Evolutionary conservation across 2,329 filamentous ascomycete species (phyloP), one percentile per base, ranked within the genome.

Genomic region (Calonectria fujianensis): DNA sequence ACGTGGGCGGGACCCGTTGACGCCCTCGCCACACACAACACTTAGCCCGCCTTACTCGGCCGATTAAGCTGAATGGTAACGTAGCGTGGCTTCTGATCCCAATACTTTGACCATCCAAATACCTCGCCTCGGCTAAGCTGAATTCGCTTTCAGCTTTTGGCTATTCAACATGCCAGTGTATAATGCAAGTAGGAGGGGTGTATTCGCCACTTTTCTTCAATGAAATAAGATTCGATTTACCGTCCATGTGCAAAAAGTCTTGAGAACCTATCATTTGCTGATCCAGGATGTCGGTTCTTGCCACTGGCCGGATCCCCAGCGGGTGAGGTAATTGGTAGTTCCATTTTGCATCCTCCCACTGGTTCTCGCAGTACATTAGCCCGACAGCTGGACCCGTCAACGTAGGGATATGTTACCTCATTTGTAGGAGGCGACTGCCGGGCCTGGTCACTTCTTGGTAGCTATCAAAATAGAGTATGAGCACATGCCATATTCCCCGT

Each of bases 1-100:
- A 74, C 72, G 72, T 74, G 72, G 72, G 59, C 20, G 48, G 32
- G 70, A 41, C 35, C 71, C 71, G 54, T 65, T 54, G 48, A 41
- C 29, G 29, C 45, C 68, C 51, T 59, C 48, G 72, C 37, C 61
- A 68, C 51, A 70, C 39, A 41, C 72, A 69, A 71, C 67, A 32
- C 61, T 32, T 54, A 41, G 32, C 50, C 59, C 61, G 51, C 31
- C 41, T 20, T 67, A 70, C 66, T 74, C 72, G 72, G 72, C 72
- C 59, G 72, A 74, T 71, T 74, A 63, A 61, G 48, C 71, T 64
- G 67, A 54, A 72, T 29, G 7, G 32, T 41, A 35, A 18, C 27
- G 35, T 54, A 48, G 45, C 45, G 64, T 63, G 45, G 45, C 64
- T 51, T 48, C 50, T 24, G 35, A 11, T 51, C 59, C 16, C 32